Percentiles rank a stretch among this genome's conserved stretches.
Conservation (phyloP, 2,329 filamentous ascomycete species). For the Pseudogymnoascus sp. region DNA sequence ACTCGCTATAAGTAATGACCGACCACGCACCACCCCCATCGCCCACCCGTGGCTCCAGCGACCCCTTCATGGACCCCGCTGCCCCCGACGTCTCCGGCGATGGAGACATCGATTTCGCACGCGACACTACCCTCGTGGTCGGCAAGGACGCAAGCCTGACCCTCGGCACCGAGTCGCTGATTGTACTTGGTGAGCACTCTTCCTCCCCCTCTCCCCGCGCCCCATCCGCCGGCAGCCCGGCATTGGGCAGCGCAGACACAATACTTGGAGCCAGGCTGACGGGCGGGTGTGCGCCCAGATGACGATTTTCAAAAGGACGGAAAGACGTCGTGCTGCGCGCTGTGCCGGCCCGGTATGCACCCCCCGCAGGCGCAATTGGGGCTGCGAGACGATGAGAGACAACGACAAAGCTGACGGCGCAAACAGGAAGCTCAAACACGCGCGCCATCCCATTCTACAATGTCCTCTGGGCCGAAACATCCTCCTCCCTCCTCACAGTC, state of each 20-base stretch:
- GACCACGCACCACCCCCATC: neutral
- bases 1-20: conserved; percentile 3
- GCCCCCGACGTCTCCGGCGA: conserved; percentile 26
- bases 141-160: conserved; percentile 52
- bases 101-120: conserved; percentile 27
- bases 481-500: conserved; percentile 54
- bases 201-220: neutral
- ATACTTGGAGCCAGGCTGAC: neutral
- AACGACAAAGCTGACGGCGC: conserved; percentile 15
- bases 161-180: conserved; percentile 49
- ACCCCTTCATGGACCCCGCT: conserved; percentile 31
- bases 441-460: conserved; percentile 69
- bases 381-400: conserved; percentile 12
- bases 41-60: conserved; percentile 14
- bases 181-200: conserved; percentile 43
- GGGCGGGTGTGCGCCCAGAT: conserved; percentile 31
- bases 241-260: conserved; percentile 1
- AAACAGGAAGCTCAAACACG: conserved; percentile 24
- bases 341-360: conserved; percentile 41
- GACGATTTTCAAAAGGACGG: conserved; percentile 42
- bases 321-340: conserved; percentile 46
- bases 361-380: conserved; percentile 8
- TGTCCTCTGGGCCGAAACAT: conserved; percentile 69
- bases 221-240: conserved; percentile 3
- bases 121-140: conserved; percentile 41